These are phyloP conservation scores for Penicillium verhagenii DNA, from an alignment of 495 filamentous ascomycete genomes.

Conservation along the genomic window DNA sequence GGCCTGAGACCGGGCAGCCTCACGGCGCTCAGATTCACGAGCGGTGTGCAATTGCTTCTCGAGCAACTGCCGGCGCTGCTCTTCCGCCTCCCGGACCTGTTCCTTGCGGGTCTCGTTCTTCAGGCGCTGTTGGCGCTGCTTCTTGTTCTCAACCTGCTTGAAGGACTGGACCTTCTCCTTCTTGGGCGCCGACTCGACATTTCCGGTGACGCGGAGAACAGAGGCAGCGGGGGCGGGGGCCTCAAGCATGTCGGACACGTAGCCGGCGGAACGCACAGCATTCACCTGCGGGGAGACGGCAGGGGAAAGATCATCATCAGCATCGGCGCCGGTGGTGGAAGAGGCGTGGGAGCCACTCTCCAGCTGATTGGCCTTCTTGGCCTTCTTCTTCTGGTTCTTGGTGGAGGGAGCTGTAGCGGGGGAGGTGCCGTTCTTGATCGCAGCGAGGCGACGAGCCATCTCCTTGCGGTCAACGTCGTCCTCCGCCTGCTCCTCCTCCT, in stretches of 20 bases:
- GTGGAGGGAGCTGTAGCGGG: slow-evolving; percentile 39
- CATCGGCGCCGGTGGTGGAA: slow-evolving; percentile 76
- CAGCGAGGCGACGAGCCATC: slow-evolving; percentile 69
- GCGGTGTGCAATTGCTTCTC: slow-evolving; percentile 81
- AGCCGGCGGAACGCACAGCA: slow-evolving; percentile 52
- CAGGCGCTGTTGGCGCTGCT: slow-evolving; percentile 81
- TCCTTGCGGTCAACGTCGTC: slow-evolving; percentile 66
- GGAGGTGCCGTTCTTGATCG: slow-evolving; percentile 60
- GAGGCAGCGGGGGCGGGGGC: slow-evolving; percentile 64
- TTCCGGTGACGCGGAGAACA: slow-evolving; percentile 70
- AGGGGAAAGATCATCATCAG: slow-evolving; percentile 76
- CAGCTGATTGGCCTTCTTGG: slow-evolving; percentile 45
- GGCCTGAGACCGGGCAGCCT: slow-evolving; percentile 68
- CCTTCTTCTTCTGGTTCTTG: slow-evolving; percentile 60
- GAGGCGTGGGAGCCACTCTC: slow-evolving; percentile 49
- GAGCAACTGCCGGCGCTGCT: slow-evolving; percentile 63
- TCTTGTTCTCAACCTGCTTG: slow-evolving; percentile 72
- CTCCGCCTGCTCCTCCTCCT: slow-evolving; percentile 50
- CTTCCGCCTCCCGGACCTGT: slow-evolving; percentile 70
- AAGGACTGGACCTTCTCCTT: slow-evolving; percentile 60
- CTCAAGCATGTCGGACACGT: slow-evolving; percentile 87
- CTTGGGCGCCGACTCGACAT: slow-evolving; percentile 59
- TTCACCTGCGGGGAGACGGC: slow-evolving; percentile 55
- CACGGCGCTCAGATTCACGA: slow-evolving; percentile 72
- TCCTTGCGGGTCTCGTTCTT: slow-evolving; percentile 76